phyloP scores from a whole-genome alignment of 2,329 filamentous ascomycete species.

The Phialemoniopsis sp. region DNA sequence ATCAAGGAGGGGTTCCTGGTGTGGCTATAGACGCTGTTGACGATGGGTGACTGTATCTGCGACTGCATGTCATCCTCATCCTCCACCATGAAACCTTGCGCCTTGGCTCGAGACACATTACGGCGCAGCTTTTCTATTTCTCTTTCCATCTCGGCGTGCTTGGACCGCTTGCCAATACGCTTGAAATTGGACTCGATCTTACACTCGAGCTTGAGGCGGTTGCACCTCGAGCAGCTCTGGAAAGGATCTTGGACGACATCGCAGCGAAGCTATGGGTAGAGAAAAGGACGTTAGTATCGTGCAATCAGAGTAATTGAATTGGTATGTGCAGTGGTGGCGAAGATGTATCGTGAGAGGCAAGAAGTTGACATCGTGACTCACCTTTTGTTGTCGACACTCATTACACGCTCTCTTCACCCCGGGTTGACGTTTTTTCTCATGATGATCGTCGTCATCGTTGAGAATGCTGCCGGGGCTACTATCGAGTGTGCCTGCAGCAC shows the following conservation, averaged over 20 bases:
- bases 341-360: conserved; percentile 1
- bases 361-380: conserved; percentile 34
- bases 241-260: conserved; percentile 81
- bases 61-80: conserved; percentile 48
- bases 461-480: conserved; percentile 59
- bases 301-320: not conserved
- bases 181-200: conserved; percentile 88
- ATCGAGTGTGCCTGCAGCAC: conserved; percentile 42
- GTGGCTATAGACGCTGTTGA: conserved; percentile 53
- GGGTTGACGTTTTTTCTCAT: conserved; percentile 60
- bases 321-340: conserved; percentile 1
- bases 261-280: conserved; percentile 62
- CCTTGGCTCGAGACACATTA: conserved; percentile 54
- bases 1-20: conserved; percentile 60
- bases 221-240: conserved; percentile 71
- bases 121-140: conserved; percentile 69
- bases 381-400: conserved; percentile 82
- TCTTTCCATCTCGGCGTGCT: conserved; percentile 83
- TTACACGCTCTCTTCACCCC: conserved; percentile 79
- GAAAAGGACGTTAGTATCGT: conserved; percentile 7
- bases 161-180: conserved; percentile 73
- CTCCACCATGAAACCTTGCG: conserved; percentile 52
- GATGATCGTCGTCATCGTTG: conserved; percentile 52
- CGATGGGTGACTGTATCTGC: conserved; percentile 54
- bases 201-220: conserved; percentile 75